Base-by-base conservation (phyloP, 1,284 basidiomycete species). In the Malassezia furfur region DNA sequence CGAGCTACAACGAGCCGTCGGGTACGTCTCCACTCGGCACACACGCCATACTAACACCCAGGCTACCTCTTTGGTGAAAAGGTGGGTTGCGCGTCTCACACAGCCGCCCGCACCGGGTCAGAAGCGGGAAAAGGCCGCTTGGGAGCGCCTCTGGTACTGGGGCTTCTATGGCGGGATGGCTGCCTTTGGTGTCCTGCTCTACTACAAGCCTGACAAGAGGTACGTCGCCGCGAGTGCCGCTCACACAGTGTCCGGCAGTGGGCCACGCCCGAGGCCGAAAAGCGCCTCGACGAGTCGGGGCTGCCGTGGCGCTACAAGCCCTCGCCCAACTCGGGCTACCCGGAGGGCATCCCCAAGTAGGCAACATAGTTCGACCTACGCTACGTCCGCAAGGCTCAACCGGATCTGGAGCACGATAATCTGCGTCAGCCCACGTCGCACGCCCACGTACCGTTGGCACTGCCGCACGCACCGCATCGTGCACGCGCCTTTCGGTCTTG, bases 121-220 rank as follows among this genome's bases (percentile, higher is more conserved):
- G 76, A 89, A 87, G 75, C 82, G 90, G 65, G 82, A 84, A 70
- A 85, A 85, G 76, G 86, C 89, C 75, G 82, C 84, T 49, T 91
- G 89, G 90, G 89, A 74, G 54, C 62, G 59, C 48, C 61, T 70
- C 43, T 74, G 64, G 62, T 67, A 63, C 59, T 63, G 57, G 40
- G 71, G 71, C 44, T 88, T 96, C 84, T 90, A 87, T 71, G 91
- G 91, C 41, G 81, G 84, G 12, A 86, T 96, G 82, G 83, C 79
- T 6, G 79, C 90, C 57, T 87, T 84, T 31, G 78, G 80, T 8
- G 81, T 93, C 43, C 77, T 88, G 68, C 77, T 89, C 44, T 87
- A 88, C 77, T 96, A 91, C 81, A 94, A 94, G 79, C 91, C 93
- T 6, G 90, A 96, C 75, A 91, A 87, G 17, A 91, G 85, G 91